Percentiles rank a stretch among this genome's conserved stretches.
These are phyloP conservation scores for Colletotrichum agaves DNA, from an alignment of 2,329 filamentous ascomycete species.

Conservation along the genomic window DNA sequence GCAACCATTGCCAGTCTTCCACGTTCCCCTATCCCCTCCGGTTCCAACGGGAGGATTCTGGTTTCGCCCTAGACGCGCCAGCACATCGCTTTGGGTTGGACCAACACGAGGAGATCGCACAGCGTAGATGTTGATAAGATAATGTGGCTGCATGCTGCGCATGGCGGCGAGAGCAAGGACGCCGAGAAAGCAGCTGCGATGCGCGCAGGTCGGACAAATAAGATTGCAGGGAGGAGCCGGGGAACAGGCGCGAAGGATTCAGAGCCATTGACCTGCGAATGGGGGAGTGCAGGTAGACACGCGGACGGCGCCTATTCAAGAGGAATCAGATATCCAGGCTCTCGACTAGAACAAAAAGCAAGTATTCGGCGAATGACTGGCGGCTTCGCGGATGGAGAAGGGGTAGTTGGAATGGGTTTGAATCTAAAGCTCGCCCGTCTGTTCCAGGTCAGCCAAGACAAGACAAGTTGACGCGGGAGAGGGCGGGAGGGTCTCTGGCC, in stretches of 20 bases:
- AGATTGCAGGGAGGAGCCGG: neutral
- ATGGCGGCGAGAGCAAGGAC: neutral
- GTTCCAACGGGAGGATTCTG: constrained; percentile 1
- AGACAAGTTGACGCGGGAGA: constrained; percentile 9
- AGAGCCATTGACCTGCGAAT: constrained; percentile 11
- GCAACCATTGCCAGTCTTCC: neutral
- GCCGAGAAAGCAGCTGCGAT: neutral
- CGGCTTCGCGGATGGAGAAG: neutral
- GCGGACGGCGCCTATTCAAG: constrained; percentile 20
- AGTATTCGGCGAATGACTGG: neutral
- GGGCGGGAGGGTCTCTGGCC: constrained; percentile 12
- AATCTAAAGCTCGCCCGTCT: constrained; percentile 1
- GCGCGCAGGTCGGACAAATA: constrained; percentile 19
- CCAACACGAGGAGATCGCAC: neutral
- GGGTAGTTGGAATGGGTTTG: neutral
- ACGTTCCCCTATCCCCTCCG: neutral
- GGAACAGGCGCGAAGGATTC: constrained; percentile 36
- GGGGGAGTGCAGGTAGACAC: neutral
- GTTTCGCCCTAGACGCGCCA: neutral
- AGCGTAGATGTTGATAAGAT: constrained; percentile 17
- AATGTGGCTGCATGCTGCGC: constrained; percentile 25
- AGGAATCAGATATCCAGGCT: neutral
- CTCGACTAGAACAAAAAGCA: neutral
- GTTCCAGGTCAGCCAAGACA: neutral
- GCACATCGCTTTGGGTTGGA: neutral